These are phyloP conservation scores for Tuctoria greenei DNA, from an alignment of 176 grass and related monocot genomes.

Conservation along the genomic window DNA sequence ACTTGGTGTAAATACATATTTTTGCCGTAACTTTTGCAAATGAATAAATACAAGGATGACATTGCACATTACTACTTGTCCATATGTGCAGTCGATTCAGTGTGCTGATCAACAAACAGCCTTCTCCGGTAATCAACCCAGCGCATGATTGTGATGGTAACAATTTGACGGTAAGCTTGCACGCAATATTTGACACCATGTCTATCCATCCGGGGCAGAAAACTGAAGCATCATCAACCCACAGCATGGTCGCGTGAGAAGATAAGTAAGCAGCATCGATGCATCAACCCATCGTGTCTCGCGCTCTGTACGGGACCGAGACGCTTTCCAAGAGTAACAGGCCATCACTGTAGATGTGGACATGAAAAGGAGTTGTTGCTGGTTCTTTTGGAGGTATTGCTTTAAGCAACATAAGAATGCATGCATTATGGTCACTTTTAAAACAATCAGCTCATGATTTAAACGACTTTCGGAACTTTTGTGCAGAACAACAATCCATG, in stretches of 20 bases:
- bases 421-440: not conserved
- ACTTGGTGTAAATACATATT: too few species aligned
- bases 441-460: not conserved
- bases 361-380: not conserved
- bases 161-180: not conserved
- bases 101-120: not conserved
- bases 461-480: not conserved
- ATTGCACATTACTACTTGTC: not conserved
- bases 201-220: conserved; percentile 14
- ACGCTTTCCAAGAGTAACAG: not conserved
- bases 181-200: not conserved
- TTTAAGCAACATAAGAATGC: not conserved
- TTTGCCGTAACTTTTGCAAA: too few species aligned
- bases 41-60: not conserved
- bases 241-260: not conserved
- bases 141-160: not conserved
- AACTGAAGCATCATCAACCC: not conserved
- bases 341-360: conserved; percentile 21
- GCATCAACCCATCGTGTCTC: conserved; percentile 1
- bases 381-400: not conserved
- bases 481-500: not conserved
- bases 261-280: not conserved
- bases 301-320: conserved; percentile 1
- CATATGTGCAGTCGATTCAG: not conserved
- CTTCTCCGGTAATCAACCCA: not conserved